Evolutionary conservation across 495 filamentous ascomycete species (phyloP).

Genomic region (Thozetella sp.): DNA sequence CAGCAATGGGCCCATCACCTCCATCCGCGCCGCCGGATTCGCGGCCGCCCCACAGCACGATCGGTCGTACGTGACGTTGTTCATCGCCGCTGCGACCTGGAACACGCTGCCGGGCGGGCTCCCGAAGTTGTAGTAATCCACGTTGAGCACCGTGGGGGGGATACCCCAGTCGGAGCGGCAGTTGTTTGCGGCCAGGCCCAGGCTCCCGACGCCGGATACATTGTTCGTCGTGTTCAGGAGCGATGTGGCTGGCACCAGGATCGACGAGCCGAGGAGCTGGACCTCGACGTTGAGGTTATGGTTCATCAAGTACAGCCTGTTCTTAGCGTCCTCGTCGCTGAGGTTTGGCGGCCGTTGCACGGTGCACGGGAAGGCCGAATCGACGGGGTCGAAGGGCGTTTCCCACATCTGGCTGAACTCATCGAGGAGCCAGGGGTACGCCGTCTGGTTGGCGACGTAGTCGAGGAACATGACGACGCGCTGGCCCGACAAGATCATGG

Average conservation of each 20-base stretch:
- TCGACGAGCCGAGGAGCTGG: conserved; percentile 53
- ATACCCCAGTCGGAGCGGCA: conserved; percentile 72
- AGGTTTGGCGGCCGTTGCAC: conserved; percentile 72
- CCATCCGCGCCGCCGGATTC: conserved; percentile 18
- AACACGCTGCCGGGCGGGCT: conserved; percentile 78
- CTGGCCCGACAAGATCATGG: conserved; percentile 69
- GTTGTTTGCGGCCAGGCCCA: conserved; percentile 67
- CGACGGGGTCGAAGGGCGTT: conserved; percentile 70
- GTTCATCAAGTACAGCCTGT: conserved; percentile 85
- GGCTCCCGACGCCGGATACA: conserved; percentile 63
- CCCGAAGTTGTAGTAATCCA: conserved; percentile 85
- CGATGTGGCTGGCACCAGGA: conserved; percentile 78
- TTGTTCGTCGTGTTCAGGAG: conserved; percentile 71
- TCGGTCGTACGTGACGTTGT: conserved; percentile 80
- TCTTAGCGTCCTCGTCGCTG: conserved; percentile 45
- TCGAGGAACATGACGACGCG: conserved; percentile 63
- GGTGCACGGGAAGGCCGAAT: conserved; percentile 65
- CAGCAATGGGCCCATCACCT: conserved; percentile 5
- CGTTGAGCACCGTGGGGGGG: conserved; percentile 83
- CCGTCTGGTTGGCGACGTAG: conserved; percentile 80
- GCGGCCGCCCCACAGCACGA: conserved; percentile 66
- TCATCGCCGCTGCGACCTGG: conserved; percentile 81
- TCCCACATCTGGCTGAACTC: conserved; percentile 80
- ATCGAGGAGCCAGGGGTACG: conserved; percentile 74
- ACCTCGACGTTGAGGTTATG: conserved; percentile 87